Evolutionary conservation across 768 basidiomycete genomes (phyloP).

Genomic region (Boletus speciosus): DNA sequence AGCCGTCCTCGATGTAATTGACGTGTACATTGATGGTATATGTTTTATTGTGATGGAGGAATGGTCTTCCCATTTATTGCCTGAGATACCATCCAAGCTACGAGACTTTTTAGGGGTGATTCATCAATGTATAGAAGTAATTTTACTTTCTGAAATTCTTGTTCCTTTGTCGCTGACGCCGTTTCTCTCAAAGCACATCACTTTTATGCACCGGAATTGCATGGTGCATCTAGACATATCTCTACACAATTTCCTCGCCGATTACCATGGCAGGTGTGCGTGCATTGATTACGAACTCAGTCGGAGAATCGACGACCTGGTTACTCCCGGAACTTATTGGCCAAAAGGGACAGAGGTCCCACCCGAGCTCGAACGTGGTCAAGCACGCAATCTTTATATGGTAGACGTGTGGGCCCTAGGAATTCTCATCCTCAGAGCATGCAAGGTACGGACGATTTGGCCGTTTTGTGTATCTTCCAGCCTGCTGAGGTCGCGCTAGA

Average conservation of each 20-base stretch:
- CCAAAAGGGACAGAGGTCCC: conserved; percentile 64
- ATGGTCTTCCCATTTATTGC: conserved; percentile 65
- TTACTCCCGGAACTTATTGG: conserved; percentile 37
- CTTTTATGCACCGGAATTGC: conserved; percentile 64
- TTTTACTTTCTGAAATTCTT: neutral
- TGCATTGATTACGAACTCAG: conserved; percentile 75
- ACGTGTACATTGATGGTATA: conserved; percentile 46
- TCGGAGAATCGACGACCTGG: conserved; percentile 44
- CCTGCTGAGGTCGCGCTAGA: conserved; percentile 34
- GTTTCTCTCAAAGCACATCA: conserved; percentile 47
- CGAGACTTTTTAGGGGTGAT: conserved; percentile 52
- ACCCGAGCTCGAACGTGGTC: conserved; percentile 60
- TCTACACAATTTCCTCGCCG: conserved; percentile 62
- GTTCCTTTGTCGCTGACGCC: neutral
- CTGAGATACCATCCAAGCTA: conserved; percentile 48
- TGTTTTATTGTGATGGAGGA: conserved; percentile 79
- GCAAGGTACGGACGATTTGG: conserved; percentile 48
- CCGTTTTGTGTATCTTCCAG: neutral
- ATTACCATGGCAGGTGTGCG: conserved; percentile 61
- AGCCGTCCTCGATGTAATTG: conserved; percentile 68
- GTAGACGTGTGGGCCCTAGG: conserved; percentile 73
- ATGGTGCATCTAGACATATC: conserved; percentile 76
- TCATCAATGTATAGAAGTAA: conserved; percentile 68
- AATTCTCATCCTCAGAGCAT: conserved; percentile 58
- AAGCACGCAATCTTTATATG: conserved; percentile 57